Base-by-base conservation (phyloP, 306 rosid species). In the Castanospermum australe region DNA sequence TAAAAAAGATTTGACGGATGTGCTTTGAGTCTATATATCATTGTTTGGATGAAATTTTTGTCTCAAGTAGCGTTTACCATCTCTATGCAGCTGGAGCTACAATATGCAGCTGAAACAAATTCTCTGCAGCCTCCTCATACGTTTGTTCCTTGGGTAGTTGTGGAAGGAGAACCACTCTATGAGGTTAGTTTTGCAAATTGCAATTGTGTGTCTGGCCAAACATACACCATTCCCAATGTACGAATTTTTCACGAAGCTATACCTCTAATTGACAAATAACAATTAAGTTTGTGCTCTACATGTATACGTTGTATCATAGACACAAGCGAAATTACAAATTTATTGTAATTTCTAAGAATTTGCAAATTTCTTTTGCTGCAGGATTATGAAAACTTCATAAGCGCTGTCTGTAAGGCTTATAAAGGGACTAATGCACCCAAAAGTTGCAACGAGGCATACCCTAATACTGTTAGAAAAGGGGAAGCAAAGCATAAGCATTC, bases 71-170 rank as follows among this genome's bases (percentile, higher is more conserved):
- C 54, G 14, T 48, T 77, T 78, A 63, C 77, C 60, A 41, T 84
- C 38, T 83, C 45, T 59, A 7, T 89, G 90, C 92, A 95, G 99
- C 89, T 95, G 82, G 94, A 93, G 39, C 88, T 91, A 44, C 77
- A 79, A 59, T 91, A 87, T 79, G 98, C 89, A 63, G 89, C 87
- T 66, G 88, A 91, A 82, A 95, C 98, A 36, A 47, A 79, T 67
- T 81, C 81, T 54, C 92, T 95, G 45, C 82, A 86, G 73, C 99
- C 99, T 72, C 97, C 98, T 50, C 99, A 95, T 69, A 15, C 47
- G 77, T 91, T 88, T 60, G 98, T 93, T 44, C 99, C 99, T 3
- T 92, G 97, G 98, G 97, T 93, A 47, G 94, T 93, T 78, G 96
- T 95, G 17, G 84, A 93, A 83, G 99, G 97, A 68, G 65, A 88